phyloP scores from a whole-genome alignment of 352 stramenopile species.

The Pythium aquatile region DNA sequence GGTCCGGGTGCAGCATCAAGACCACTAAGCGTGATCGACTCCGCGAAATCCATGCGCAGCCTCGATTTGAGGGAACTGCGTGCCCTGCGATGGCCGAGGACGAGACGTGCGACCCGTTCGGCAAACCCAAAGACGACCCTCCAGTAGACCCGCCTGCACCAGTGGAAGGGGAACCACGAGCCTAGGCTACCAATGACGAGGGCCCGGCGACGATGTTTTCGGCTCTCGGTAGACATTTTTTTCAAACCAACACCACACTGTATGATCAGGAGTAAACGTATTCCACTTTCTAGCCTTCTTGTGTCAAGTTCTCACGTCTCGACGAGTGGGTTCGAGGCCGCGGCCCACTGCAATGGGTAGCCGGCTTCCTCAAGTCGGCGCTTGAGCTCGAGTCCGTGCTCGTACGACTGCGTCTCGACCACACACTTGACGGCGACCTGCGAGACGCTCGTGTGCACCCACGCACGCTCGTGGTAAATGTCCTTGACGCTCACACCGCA shows the following conservation, averaged over 20 bases:
- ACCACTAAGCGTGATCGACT: constrained; percentile 34
- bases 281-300: constrained; percentile 3
- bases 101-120: constrained; percentile 25
- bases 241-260: background rate
- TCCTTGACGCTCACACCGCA: constrained; percentile 94
- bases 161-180: background rate
- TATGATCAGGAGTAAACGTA: background rate
- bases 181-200: too few relatives aligned
- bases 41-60: constrained; percentile 34
- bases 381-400: constrained; percentile 91
- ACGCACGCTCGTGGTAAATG: constrained; percentile 97
- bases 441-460: constrained; percentile 94
- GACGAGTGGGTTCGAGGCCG: constrained; percentile 25
- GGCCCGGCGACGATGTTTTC: too few relatives aligned
- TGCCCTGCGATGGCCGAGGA: constrained; percentile 30
- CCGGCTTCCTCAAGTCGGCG: constrained; percentile 77
- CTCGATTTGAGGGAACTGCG: constrained; percentile 30
- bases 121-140: background rate
- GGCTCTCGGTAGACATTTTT: background rate
- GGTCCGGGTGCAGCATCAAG: constrained; percentile 51
- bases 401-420: constrained; percentile 93
- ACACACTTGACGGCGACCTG: constrained; percentile 96
- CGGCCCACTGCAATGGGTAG: constrained; percentile 88
- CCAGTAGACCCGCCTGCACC: background rate
- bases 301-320: constrained; percentile 13